These are phyloP conservation scores for Annulohypoxylon stygium DNA, from an alignment of 495 filamentous ascomycete genomes.

Conservation along the genomic window DNA sequence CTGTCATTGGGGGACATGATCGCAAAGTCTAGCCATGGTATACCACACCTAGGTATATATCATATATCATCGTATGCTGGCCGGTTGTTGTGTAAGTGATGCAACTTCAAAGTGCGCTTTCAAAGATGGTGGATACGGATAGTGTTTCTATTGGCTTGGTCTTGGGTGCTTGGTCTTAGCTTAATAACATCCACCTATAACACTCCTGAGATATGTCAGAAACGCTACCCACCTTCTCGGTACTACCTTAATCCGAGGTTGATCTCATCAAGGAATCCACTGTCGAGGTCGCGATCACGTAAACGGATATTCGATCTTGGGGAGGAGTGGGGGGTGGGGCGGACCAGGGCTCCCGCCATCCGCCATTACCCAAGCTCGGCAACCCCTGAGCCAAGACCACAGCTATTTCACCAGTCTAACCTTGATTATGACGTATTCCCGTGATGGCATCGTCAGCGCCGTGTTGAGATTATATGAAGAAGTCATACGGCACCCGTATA, in stretches of 20 bases:
- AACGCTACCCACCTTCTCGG: not conserved
- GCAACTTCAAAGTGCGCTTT: not conserved
- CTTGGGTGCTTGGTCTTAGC: too few species aligned
- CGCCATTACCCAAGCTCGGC: constrained; percentile 7
- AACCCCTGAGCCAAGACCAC: not conserved
- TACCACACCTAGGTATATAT: not conserved
- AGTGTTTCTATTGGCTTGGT: not conserved
- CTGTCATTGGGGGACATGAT: not conserved
- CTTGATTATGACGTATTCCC: constrained; percentile 26
- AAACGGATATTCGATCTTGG: not conserved
- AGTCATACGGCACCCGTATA: constrained; percentile 30
- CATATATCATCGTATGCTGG: not conserved
- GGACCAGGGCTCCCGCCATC: not conserved
- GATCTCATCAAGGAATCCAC: not conserved
- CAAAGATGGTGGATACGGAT: not conserved
- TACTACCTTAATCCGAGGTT: not conserved
- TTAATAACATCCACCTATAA: not conserved
- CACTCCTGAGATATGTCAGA: not conserved
- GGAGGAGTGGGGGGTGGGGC: not conserved
- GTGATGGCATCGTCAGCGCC: constrained; percentile 11
- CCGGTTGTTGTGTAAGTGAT: not conserved
- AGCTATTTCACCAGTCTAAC: not conserved
- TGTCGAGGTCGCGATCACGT: not conserved
- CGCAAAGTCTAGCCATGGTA: not conserved
- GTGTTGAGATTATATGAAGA: constrained; percentile 21